Evolutionary conservation across 495 filamentous ascomycete genomes (phyloP), one percentile per base, ranked within the genome.

Genomic region (Penicillium maclennaniae): DNA sequence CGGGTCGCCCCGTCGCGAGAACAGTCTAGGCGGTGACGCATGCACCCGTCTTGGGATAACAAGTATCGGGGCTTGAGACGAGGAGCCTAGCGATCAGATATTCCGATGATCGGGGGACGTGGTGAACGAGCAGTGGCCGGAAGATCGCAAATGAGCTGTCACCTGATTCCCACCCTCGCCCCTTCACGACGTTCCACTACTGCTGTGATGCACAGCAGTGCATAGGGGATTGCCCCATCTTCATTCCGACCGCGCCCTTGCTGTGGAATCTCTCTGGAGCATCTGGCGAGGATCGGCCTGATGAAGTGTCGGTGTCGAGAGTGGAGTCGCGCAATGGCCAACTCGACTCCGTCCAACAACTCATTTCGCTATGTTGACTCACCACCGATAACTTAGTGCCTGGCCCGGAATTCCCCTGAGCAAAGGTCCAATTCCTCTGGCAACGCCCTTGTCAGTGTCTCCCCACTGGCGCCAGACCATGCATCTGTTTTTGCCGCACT

Each of bases 401-500:
- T 44, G 42, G 43, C 26, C 47, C 46, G 47, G 41, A 19, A 58
- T 19, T 37, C 17, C 34, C 36, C 37, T 34, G 31, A 10, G n/a
- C 34, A 47, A 38, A 43, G 21, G 12, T 46, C 36, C 42, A 45
- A 40, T 46, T 34, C 34, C 42, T 53, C 49, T 45, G 43, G 26
- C 26, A 36, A 20, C 47, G 47, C 42, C 36, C 37, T 43, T 34
- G 43, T 45, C 43, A 17, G 55, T 25, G 50, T 40, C 56, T 59
- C 50, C 45, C 59, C 60, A 58, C 56, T 45, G n/a, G 31, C 45
- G 53, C 53, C 45, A 53, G 53, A 47, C 9, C 55, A 39, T 67
- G 66, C 61, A 64, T 62, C 61, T 53, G n/a, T 31, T 57, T 68
- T 66, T 68, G 58, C 66, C 68, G 67, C 67, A 54, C 56, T 61